Conservation (phyloP, 2,329 filamentous ascomycete genomes). For the Didymella arachidicola region DNA sequence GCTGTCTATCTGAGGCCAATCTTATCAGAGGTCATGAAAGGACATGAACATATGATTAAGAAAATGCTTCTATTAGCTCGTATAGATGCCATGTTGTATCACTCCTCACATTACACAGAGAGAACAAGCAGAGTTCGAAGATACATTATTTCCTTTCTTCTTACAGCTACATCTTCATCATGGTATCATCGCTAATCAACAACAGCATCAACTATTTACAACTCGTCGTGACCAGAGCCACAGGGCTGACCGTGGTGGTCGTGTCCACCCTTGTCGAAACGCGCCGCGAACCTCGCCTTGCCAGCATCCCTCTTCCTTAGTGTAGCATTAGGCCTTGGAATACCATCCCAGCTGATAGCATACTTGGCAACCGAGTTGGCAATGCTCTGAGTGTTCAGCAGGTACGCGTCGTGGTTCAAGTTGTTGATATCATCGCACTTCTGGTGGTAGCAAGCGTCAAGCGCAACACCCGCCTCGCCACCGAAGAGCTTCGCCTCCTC, state of each 20-base stretch:
- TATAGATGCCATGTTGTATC: no score
- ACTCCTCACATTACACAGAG: no score
- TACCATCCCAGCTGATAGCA: conserved; percentile 47
- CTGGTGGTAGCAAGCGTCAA: conserved; percentile 51
- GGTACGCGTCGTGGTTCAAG: conserved; percentile 47
- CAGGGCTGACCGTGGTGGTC: conserved; percentile 39
- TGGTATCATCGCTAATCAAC: conserved; percentile 20
- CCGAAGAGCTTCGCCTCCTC: conserved; percentile 50
- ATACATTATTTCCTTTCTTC: neutral
- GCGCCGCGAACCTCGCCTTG: conserved; percentile 27
- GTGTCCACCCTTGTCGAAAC: conserved; percentile 40
- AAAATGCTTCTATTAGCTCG: no score
- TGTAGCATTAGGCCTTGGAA: conserved; percentile 41
- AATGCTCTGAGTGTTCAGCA: conserved; percentile 51
- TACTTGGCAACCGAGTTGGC: conserved; percentile 52
- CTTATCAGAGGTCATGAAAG: no score
- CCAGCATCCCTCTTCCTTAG: conserved; percentile 44
- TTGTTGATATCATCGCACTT: conserved; percentile 50
- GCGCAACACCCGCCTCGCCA: conserved; percentile 48
- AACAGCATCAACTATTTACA: conserved; percentile 14
- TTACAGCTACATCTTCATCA: conserved; percentile 15
- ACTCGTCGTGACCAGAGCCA: conserved; percentile 30
- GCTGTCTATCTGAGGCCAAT: no score
- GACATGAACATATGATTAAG: no score
- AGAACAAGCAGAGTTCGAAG: no score